These are phyloP conservation scores for Botrytis pseudocinerea DNA, from an alignment of 2,329 filamentous ascomycete species.

Conservation along the genomic window DNA sequence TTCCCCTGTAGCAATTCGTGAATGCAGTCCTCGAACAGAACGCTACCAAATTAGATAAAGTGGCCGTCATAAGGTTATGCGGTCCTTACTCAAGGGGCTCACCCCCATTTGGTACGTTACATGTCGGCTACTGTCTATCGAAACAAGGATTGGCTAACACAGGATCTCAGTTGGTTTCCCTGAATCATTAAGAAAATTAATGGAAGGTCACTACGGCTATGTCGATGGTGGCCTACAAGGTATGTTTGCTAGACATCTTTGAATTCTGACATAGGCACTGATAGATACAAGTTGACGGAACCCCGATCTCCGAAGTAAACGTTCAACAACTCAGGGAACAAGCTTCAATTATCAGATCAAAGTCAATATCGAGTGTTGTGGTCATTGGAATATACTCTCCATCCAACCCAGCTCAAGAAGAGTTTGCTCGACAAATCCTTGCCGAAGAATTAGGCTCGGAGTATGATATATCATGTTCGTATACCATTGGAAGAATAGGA, in stretches of 20 bases:
- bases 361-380: conserved; percentile 49
- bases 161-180: conserved; percentile 48
- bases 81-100: conserved; percentile 50
- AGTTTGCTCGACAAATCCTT: conserved; percentile 50
- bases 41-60: conserved; percentile 49
- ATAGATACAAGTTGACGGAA: conserved; percentile 35
- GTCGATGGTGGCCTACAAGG: conserved; percentile 46
- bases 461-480: conserved; percentile 52
- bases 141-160: neutral
- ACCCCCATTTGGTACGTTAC: conserved; percentile 45
- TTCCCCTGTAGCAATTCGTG: conserved; percentile 46
- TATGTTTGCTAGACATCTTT: conserved; percentile 20
- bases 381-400: conserved; percentile 60
- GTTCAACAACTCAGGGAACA: conserved; percentile 37
- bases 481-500: conserved; percentile 49
- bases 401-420: conserved; percentile 57
- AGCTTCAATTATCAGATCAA: conserved; percentile 37
- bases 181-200: conserved; percentile 45
- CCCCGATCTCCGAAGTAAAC: conserved; percentile 31
- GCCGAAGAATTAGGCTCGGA: conserved; percentile 42
- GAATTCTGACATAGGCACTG: conserved; percentile 4
- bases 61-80: conserved; percentile 54
- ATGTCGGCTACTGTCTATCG: too few relatives aligned
- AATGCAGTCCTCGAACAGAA: conserved; percentile 54
- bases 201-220: conserved; percentile 51